A percentile compares a stretch with the other conserved stretches of the same genome.
phyloP scores from a whole-genome alignment of 2,329 filamentous ascomycete species.

The Fusarium sp. region DNA sequence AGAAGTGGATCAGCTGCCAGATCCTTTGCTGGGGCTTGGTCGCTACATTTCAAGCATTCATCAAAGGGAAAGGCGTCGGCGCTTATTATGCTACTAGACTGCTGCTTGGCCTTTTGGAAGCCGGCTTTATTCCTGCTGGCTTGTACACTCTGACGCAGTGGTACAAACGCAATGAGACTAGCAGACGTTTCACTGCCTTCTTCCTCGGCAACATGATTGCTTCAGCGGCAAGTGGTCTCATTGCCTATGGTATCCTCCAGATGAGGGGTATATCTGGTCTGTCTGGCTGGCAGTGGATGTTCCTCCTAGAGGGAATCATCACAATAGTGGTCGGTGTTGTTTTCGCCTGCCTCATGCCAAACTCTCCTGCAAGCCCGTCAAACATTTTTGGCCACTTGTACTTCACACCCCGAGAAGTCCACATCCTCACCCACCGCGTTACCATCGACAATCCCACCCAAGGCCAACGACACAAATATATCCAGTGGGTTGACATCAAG shows the following conservation, averaged over 20 bases:
- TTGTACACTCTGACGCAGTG: slow-evolving; percentile 56
- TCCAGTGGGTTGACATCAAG: slow-evolving; percentile 3
- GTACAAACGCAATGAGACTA: slow-evolving; percentile 56
- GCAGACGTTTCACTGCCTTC: slow-evolving; percentile 54
- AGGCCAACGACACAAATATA: background rate
- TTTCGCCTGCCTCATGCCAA: background rate
- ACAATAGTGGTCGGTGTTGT: background rate
- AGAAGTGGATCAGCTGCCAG: slow-evolving; percentile 1
- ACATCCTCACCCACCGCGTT: background rate
- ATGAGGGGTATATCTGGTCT: slow-evolving; percentile 40
- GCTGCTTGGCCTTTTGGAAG: background rate
- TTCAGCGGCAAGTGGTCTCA: slow-evolving; percentile 37
- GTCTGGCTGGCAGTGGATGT: slow-evolving; percentile 52
- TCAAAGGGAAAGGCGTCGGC: background rate
- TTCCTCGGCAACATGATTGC: slow-evolving; percentile 55
- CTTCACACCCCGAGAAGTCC: background rate
- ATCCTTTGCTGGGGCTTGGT: background rate
- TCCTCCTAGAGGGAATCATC: background rate
- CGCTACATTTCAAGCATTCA: background rate
- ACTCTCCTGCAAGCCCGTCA: background rate
- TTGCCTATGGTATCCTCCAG: background rate
- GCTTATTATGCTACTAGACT: background rate
- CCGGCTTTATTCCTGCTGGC: slow-evolving; percentile 47
- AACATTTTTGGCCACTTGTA: background rate
- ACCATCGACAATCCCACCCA: background rate